Percentiles rank a stretch among this genome's conserved stretches.
phyloP scores from a whole-genome alignment of 2,329 filamentous ascomycete genomes.

The Pseudogymnoascus pannorum region DNA sequence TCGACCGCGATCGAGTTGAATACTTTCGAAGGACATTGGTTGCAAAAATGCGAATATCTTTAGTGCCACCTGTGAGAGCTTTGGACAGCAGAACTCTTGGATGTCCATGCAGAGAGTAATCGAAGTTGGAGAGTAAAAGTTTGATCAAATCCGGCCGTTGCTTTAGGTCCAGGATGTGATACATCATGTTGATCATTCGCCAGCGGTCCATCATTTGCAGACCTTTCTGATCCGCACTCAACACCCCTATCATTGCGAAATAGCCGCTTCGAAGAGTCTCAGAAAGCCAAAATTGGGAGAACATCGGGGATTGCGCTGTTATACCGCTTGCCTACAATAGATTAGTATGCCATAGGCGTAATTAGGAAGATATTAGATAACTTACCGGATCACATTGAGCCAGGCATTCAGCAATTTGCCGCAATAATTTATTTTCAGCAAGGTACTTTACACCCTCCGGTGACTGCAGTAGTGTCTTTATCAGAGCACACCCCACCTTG shows the following conservation, averaged over 20 bases:
- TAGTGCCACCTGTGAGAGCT: slow-evolving; percentile 82
- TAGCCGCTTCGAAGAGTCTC: slow-evolving; percentile 90
- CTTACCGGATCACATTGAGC: slow-evolving; percentile 86
- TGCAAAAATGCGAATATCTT: slow-evolving; percentile 83
- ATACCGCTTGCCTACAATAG: slow-evolving; percentile 54
- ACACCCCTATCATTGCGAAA: slow-evolving; percentile 81
- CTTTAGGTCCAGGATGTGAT: slow-evolving; percentile 89
- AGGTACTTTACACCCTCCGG: slow-evolving; percentile 78
- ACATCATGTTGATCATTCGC: slow-evolving; percentile 99
- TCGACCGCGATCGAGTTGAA: slow-evolving; percentile 49
- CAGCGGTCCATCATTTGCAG: slow-evolving; percentile 87
- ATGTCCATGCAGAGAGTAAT: slow-evolving; percentile 83
- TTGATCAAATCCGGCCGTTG: slow-evolving; percentile 89
- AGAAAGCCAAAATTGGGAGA: slow-evolving; percentile 73
- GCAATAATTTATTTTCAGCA: slow-evolving; percentile 82
- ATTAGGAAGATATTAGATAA: slow-evolving; percentile 2
- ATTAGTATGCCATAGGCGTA: slow-evolving; percentile 15
- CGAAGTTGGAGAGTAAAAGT: slow-evolving; percentile 80
- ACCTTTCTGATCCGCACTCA: slow-evolving; percentile 76
- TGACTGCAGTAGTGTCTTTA: slow-evolving; percentile 80
- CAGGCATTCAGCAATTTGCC: slow-evolving; percentile 91
- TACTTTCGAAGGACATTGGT: slow-evolving; percentile 85
- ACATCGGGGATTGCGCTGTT: slow-evolving; percentile 80
- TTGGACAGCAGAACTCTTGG: slow-evolving; percentile 89
- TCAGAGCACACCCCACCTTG: slow-evolving; percentile 77